Percentiles rank a stretch among this genome's conserved stretches.
Evolutionary conservation across 2,329 filamentous ascomycete species (phyloP).

Genomic region (Pseudogymnoascus sp.): DNA sequence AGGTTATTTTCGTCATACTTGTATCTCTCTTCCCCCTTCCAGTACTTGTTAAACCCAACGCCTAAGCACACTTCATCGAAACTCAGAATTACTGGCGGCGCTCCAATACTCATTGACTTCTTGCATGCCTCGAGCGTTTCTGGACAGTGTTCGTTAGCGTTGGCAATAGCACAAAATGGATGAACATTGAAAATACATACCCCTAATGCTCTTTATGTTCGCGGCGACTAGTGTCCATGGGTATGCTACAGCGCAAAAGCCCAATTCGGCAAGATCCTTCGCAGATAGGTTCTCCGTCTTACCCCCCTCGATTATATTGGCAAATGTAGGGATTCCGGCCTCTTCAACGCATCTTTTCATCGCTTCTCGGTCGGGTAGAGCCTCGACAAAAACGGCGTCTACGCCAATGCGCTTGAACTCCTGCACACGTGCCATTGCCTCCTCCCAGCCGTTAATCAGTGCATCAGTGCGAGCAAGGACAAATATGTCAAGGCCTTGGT

Average conservation of each 20-base stretch:
- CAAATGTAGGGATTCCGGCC: conserved; percentile 34
- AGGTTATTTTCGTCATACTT: conserved; percentile 18
- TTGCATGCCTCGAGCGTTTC: conserved; percentile 35
- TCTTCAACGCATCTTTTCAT: conserved; percentile 35
- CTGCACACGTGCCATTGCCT: conserved; percentile 35
- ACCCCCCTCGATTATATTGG: conserved; percentile 39
- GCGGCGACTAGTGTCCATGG: conserved; percentile 36
- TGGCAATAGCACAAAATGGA: conserved; percentile 29
- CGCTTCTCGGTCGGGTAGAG: conserved; percentile 35
- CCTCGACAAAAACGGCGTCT: conserved; percentile 40
- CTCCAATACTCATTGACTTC: conserved; percentile 34
- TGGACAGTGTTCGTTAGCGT: conserved; percentile 33
- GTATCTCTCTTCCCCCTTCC: conserved; percentile 23
- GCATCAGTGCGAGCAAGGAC: conserved; percentile 40
- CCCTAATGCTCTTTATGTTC: conserved; percentile 30
- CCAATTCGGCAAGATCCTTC: conserved; percentile 31
- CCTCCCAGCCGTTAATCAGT: conserved; percentile 37
- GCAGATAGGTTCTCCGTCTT: conserved; percentile 36
- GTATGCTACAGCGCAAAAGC: conserved; percentile 33
- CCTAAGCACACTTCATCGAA: conserved; percentile 39
- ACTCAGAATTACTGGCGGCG: conserved; percentile 36
- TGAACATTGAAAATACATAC: not conserved
- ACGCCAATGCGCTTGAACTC: conserved; percentile 38
- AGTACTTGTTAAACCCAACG: conserved; percentile 40
- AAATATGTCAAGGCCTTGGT: conserved; percentile 39